Percentiles rank a stretch among this genome's conserved stretches.
These are phyloP conservation scores for Hyaloscypha variabilis DNA, from an alignment of 495 filamentous ascomycete genomes.

Conservation along the genomic window DNA sequence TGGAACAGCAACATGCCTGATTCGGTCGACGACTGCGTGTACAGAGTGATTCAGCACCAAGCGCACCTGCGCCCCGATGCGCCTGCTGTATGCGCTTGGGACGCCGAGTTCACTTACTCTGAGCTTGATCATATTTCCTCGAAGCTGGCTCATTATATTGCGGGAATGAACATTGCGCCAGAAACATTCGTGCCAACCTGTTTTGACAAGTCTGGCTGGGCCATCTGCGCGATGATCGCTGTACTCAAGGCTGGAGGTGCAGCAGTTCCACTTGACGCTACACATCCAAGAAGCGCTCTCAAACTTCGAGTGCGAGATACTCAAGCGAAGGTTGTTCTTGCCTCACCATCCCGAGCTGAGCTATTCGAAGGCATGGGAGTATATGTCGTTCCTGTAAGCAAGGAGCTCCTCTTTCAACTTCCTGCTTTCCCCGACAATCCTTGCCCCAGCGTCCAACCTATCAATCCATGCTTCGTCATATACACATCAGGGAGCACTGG, in stretches of 20 bases:
- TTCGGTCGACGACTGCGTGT: conserved; percentile 40
- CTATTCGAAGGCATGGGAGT: neutral
- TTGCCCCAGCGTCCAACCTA: conserved; percentile 42
- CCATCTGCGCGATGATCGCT: neutral
- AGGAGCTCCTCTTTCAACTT: conserved; percentile 36
- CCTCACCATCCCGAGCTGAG: neutral
- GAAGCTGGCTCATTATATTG: neutral
- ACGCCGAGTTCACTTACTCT: neutral
- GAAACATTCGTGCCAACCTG: neutral
- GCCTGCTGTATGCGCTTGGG: neutral
- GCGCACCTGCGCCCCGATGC: conserved; percentile 10
- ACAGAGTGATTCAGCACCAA: conserved; percentile 50
- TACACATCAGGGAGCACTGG: neutral
- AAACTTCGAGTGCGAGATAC: neutral
- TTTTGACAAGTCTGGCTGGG: neutral
- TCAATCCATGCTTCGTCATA: conserved; percentile 18
- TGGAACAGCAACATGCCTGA: conserved; percentile 36
- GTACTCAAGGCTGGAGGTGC: neutral
- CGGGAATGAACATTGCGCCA: neutral
- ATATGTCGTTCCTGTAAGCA: neutral
- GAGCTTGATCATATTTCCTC: neutral
- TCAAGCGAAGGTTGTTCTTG: neutral
- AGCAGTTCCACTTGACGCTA: neutral
- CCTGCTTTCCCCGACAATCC: conserved; percentile 22
- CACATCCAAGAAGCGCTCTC: neutral